Evolutionary conservation across 2,329 filamentous ascomycete genomes (phyloP).

Genomic region (Fonsecaea multimorphosa): DNA sequence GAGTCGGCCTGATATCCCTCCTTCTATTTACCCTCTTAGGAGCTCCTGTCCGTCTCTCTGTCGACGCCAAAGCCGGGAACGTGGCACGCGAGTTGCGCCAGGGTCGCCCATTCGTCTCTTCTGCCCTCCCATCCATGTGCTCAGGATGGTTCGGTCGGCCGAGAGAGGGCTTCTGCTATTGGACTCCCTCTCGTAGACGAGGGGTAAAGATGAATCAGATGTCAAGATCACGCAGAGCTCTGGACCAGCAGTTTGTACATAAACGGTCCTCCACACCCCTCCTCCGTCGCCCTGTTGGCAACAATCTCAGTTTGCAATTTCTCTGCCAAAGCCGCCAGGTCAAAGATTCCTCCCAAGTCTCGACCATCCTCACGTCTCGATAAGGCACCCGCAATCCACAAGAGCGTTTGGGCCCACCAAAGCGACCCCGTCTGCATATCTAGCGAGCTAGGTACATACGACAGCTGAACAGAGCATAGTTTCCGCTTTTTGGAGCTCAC

Average conservation of each 20-base stretch:
- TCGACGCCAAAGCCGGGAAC: not conserved
- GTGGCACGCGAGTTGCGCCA: not conserved
- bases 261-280: not conserved
- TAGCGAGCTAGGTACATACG: no score
- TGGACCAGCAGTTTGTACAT: not conserved
- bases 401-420: not conserved
- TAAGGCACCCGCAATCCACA: not conserved
- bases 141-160: not conserved
- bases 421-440: not conserved
- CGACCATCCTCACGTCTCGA: not conserved
- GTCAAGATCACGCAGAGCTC: not conserved
- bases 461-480: no score
- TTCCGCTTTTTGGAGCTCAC: not conserved
- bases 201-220: not conserved
- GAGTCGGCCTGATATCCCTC: not conserved
- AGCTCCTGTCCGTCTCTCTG: not conserved
- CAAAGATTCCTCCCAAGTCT: not conserved
- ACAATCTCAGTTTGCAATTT: not conserved
- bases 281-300: not conserved
- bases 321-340: not conserved
- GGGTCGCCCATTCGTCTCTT: no score
- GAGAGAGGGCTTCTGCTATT: not conserved
- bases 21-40: not conserved
- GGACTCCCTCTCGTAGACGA: not conserved
- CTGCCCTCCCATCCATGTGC: not conserved